phyloP scores from a whole-genome alignment of 2,329 filamentous ascomycete species.

The Paramyrothecium roridum region DNA sequence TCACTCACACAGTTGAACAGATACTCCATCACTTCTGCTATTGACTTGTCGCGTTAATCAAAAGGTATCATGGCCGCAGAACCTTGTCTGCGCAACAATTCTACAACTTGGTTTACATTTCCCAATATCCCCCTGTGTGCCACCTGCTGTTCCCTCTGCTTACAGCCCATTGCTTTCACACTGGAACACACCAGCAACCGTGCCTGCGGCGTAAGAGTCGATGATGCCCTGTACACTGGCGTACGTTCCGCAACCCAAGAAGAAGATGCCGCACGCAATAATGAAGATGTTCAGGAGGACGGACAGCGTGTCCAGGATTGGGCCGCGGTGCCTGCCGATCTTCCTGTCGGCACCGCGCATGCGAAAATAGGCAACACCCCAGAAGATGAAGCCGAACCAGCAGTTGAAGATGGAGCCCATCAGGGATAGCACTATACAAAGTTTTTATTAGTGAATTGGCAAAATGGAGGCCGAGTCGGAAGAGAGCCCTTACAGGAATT shows the following conservation, averaged over 20 bases:
- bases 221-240: constrained; percentile 72
- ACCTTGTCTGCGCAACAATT: too few relatives aligned
- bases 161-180: constrained; percentile 67
- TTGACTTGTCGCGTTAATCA: too few relatives aligned
- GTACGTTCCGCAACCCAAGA: constrained; percentile 80
- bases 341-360: constrained; percentile 65
- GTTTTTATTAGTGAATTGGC: constrained; percentile 4
- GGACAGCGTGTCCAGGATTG: constrained; percentile 47
- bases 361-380: constrained; percentile 76
- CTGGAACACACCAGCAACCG: constrained; percentile 70
- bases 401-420: constrained; percentile 91
- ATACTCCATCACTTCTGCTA: too few relatives aligned
- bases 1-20: too few relatives aligned
- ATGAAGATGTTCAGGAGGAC: constrained; percentile 69
- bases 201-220: constrained; percentile 62
- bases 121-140: too few relatives aligned
- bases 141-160: too few relatives aligned
- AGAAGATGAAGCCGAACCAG: constrained; percentile 95
- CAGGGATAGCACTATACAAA: constrained; percentile 54
- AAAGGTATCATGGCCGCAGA: too few relatives aligned
- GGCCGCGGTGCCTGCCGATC: constrained; percentile 49
- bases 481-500: constrained; percentile 54
- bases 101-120: too few relatives aligned
- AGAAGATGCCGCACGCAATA: constrained; percentile 74
- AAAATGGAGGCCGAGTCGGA: neutral